A percentile compares a stretch with the other conserved stretches of the same genome.
Conservation (phyloP, 23 red algal genomes). For the Cyanidioschyzon merolae region DNA sequence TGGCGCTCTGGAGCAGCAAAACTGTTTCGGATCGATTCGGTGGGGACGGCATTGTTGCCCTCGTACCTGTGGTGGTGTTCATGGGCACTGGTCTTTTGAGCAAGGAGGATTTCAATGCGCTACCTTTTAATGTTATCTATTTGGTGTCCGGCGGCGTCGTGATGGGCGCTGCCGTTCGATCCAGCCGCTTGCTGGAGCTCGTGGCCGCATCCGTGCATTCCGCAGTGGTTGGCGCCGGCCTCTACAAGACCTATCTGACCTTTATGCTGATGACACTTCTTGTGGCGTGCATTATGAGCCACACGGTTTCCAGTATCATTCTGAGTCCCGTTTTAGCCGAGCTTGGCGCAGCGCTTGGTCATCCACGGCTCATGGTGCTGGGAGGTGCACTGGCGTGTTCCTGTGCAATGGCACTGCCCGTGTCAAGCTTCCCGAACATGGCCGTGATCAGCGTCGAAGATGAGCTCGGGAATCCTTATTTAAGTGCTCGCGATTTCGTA, state of each 20-base stretch:
- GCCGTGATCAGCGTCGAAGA: slow-evolving; percentile 55
- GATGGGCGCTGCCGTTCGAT: slow-evolving; percentile 72
- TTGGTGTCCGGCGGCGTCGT: slow-evolving; percentile 78
- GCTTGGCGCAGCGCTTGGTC: slow-evolving; percentile 66
- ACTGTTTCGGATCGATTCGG: slow-evolving; percentile 36
- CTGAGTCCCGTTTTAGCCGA: slow-evolving; percentile 70
- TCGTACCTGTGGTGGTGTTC: slow-evolving; percentile 58
- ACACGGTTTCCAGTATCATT: slow-evolving; percentile 88
- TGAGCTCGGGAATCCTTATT: slow-evolving; percentile 63
- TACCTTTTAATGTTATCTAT: slow-evolving; percentile 92
- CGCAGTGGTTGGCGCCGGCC: slow-evolving; percentile 10
- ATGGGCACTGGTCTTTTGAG: slow-evolving; percentile 76
- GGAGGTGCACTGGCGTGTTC: slow-evolving; percentile 82
- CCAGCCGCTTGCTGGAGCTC: slow-evolving; percentile 56
- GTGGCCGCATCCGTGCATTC: slow-evolving; percentile 33
- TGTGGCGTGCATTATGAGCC: slow-evolving; percentile 57
- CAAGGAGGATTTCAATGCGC: slow-evolving; percentile 97
- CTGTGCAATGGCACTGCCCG: slow-evolving; percentile 77
- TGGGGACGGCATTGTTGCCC: slow-evolving; percentile 74
- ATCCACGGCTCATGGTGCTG: slow-evolving; percentile 73
- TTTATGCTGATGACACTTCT: slow-evolving; percentile 63
- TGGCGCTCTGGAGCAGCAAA: slow-evolving; percentile 68
- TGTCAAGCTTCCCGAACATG: slow-evolving; percentile 85
- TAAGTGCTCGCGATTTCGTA: slow-evolving; percentile 52
- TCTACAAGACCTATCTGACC: slow-evolving; percentile 45